Conservation (phyloP, 148 eudicot species). For the Beta vulgaris region DNA sequence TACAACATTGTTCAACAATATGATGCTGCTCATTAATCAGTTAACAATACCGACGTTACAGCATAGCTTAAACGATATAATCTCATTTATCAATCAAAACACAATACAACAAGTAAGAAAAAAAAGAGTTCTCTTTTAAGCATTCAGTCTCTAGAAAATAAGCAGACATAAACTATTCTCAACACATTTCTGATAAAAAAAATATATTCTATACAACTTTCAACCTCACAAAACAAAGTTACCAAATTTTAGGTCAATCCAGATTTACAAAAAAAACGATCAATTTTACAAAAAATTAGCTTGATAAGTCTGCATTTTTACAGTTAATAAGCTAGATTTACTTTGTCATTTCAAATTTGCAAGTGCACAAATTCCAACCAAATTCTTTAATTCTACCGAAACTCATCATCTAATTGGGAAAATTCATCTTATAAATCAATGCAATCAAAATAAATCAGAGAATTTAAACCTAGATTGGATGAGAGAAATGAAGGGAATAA, state of each 20-base stretch:
- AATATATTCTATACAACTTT: too few species aligned
- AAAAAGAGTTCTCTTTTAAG: too few species aligned
- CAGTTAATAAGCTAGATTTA: neutral
- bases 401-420: neutral
- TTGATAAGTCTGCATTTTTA: neutral
- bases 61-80: neutral
- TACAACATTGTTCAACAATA: neutral
- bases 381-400: too few species aligned
- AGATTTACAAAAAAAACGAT: neutral
- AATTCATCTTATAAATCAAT: neutral
- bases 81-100: neutral
- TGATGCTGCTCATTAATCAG: neutral
- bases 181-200: too few species aligned
- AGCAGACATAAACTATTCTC: too few species aligned
- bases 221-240: neutral
- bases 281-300: too few species aligned
- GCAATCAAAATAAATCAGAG: neutral
- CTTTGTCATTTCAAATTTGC: too few species aligned
- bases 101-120: neutral
- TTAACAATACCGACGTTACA: neutral
- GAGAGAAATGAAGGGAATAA: neutral
- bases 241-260: neutral
- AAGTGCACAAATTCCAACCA: too few species aligned
- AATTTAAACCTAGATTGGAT: neutral
- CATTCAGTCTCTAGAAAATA: too few species aligned